Evolutionary conservation across 805 yeast species (phyloP), one percentile per base, ranked within the genome.

Genomic region (Hagleromyces aurorensis): DNA sequence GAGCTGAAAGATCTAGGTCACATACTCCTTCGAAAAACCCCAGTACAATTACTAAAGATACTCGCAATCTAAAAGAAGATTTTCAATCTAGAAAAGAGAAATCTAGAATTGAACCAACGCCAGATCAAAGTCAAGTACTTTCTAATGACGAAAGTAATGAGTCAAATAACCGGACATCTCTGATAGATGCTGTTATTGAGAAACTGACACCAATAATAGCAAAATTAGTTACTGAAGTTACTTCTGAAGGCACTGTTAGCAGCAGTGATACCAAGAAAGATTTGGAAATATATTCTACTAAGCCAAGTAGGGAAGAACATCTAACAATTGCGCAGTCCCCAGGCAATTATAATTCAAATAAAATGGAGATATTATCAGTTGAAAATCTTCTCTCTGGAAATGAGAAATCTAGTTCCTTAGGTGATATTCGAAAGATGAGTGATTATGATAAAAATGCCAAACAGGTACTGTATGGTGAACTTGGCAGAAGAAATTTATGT

Each of bases 391-490:
- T 15, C 25, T 13, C n/a, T 15, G 6, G 10, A 13, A 2, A 13
- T 12, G 12, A 16, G 16, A 15, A 23, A 1, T 13, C 13, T 13
- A 4, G n/a, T 13, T 7, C n/a, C 12, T 11, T 13, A 15, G 14
- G 11, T 6, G 4, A 6, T 13, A 11, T n/a, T 4, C n/a, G n/a
- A 23, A 13, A 5, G 7, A 7, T 23, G 6, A 10, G 8, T 15
- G 18, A 13, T 13, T 34, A 37, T 30, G 36, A 40, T 25, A 35
- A 21, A 14, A 13, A n/a, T 7, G 33, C 44, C 2, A 41, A 39
- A 30, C 36, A 37, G 7, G 23, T 10, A 14, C 25, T 44, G 13
- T 39, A 44, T 19, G 30, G 32, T 8, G 16, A 32, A 4, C 24
- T 44, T 12, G 37, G 43, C 6, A 32, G 31, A 19, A 28, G 33